Percentiles rank a stretch among this genome's conserved stretches.
phyloP scores from a whole-genome alignment of 768 basidiomycete species.

The Boletus eberwhitei region DNA sequence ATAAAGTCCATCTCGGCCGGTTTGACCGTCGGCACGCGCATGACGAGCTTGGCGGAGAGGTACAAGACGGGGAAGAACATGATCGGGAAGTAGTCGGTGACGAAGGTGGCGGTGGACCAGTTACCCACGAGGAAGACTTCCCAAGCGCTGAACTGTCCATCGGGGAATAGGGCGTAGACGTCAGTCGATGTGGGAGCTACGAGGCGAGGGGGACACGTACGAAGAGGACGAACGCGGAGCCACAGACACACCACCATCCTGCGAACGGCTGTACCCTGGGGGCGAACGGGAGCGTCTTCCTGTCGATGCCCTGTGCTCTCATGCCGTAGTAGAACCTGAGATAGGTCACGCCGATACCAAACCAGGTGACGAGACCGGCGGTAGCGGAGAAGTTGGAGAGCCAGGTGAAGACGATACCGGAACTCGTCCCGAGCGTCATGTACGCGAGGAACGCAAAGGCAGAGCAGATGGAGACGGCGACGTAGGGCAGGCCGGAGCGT shows the following conservation, averaged over 20 bases:
- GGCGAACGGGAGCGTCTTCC: slow-evolving; percentile 44
- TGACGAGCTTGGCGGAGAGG: slow-evolving; percentile 23
- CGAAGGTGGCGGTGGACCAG: slow-evolving; percentile 39
- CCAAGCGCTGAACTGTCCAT: slow-evolving; percentile 42
- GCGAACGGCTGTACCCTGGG: slow-evolving; percentile 41
- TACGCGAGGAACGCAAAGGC: slow-evolving; percentile 39
- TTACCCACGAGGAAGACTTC: slow-evolving; percentile 38
- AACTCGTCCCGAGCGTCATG: slow-evolving; percentile 36
- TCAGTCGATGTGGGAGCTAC: not conserved
- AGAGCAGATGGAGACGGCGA: slow-evolving; percentile 31
- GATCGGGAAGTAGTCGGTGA: slow-evolving; percentile 42
- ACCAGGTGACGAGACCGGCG: slow-evolving; percentile 43
- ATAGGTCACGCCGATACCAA: slow-evolving; percentile 44
- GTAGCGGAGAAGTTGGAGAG: slow-evolving; percentile 35
- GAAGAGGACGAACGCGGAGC: slow-evolving; percentile 29
- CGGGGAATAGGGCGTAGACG: too few species aligned
- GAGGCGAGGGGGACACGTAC: slow-evolving; percentile 26
- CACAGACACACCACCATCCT: slow-evolving; percentile 35
- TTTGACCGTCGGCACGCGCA: slow-evolving; percentile 4
- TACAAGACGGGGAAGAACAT: slow-evolving; percentile 48
- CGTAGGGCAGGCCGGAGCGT: slow-evolving; percentile 42
- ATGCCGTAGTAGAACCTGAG: slow-evolving; percentile 47
- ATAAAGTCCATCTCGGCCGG: slow-evolving; percentile 28
- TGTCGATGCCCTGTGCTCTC: slow-evolving; percentile 46
- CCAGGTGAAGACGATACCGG: slow-evolving; percentile 43